Base-by-base conservation (phyloP, 2,329 filamentous ascomycete genomes). In the Clonostachys sp. region DNA sequence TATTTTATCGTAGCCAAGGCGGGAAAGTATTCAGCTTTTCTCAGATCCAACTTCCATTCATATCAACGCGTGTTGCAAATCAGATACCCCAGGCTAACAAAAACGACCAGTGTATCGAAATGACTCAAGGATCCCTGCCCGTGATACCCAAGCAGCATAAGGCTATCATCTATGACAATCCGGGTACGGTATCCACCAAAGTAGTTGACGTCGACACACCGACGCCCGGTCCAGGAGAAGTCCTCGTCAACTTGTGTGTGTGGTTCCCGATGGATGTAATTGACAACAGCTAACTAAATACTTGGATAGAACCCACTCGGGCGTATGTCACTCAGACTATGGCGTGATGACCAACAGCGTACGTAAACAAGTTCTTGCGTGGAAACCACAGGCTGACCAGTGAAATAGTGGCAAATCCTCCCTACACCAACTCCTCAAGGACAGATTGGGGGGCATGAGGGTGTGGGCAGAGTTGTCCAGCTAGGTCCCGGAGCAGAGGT, bases 391-490 rank as follows among this genome's bases (percentile, higher is more conserved):
- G 9, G 24, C 24, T 30, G 24, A 30, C 24, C 9, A 30, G 24
- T 30, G 8, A 30, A 30, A 30, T 2, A 30, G 24, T 30, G 24
- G 24, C 24, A 20, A 17, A 34, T 17, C 16, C 33, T 47, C 8
- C 39, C 34, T 6, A 9, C 18, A 12, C 12, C 24, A 10, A 24
- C 34, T 18, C 41, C 36, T 12, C 48, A 46, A 16, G 41, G 39
- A 17, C 52, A 54, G 42, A 47, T 86, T 5, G 84, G 84, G 40
- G 85, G 85, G 5, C 84, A 88, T 57, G 84, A 88, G 64, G 84
- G 84, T 16, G 78, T 87, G 2, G 81, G 81, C 40, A 76, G 75
- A 45, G 71, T 88, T 34, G 81, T 84, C 40, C 83, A 84, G 59
- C 68, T 88, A 51, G 84, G 85, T 1, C 71, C 82, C 1, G 80